These are phyloP conservation scores for Ophiostoma piceae DNA, from an alignment of 2,329 filamentous ascomycete genomes.

Conservation along the genomic window DNA sequence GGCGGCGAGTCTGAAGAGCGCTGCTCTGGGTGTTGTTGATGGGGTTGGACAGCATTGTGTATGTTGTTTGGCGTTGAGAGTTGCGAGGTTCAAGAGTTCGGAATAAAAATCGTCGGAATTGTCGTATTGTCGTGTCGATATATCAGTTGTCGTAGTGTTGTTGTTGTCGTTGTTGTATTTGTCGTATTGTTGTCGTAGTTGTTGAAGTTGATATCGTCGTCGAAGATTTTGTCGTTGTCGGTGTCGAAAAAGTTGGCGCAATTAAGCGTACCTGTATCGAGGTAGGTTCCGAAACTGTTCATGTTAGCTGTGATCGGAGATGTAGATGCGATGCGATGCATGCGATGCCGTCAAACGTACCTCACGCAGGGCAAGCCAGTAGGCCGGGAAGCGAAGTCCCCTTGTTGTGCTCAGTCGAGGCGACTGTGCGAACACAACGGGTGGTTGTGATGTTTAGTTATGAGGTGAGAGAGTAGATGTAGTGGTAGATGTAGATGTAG, in stretches of 20 bases:
- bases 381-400: constrained; percentile 56
- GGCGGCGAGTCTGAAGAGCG: constrained; percentile 63
- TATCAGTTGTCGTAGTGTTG: constrained; percentile 21
- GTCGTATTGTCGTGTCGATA: constrained; percentile 21
- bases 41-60: constrained; percentile 40
- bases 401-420: constrained; percentile 46
- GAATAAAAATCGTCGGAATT: constrained; percentile 26
- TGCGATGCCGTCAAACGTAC: constrained; percentile 40
- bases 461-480: constrained; percentile 23
- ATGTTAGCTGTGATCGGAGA: constrained; percentile 16
- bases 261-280: constrained; percentile 44
- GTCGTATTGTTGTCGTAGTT: constrained; percentile 20
- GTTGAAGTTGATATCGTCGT: constrained; percentile 18
- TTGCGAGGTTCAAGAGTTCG: constrained; percentile 30
- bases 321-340: background rate
- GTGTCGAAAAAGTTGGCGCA: constrained; percentile 43
- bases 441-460: constrained; percentile 8
- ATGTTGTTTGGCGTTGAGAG: constrained; percentile 21
- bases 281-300: constrained; percentile 33
- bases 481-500: background rate
- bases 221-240: constrained; percentile 27
- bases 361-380: constrained; percentile 82
- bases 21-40: constrained; percentile 49
- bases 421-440: constrained; percentile 33
- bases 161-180: constrained; percentile 19